These are phyloP conservation scores for Ogataea siamensis DNA, from an alignment of 805 yeast species.

Conservation along the genomic window DNA sequence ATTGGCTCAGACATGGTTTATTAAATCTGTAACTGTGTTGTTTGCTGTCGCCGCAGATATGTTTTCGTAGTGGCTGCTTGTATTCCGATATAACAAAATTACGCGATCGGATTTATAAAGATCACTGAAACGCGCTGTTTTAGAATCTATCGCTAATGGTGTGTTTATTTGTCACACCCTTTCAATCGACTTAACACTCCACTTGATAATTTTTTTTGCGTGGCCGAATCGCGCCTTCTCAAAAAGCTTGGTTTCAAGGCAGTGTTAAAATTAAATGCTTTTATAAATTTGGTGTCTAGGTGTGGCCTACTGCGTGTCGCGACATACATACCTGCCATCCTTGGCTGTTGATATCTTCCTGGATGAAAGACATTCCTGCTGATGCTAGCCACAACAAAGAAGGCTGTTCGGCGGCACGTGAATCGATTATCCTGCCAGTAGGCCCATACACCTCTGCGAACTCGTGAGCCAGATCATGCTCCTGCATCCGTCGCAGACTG, in stretches of 20 bases:
- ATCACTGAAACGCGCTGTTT: not conserved
- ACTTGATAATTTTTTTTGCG: conserved; percentile 10
- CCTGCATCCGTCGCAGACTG: conserved; percentile 2
- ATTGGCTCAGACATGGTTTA: conserved; percentile 79
- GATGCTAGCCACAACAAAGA: no score
- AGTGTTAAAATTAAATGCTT: conserved; percentile 6
- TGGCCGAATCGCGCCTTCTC: conserved; percentile 11
- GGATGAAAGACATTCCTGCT: no score
- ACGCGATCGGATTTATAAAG: not conserved
- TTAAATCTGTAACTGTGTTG: not conserved
- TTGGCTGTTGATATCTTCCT: no score
- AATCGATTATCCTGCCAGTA: no score
- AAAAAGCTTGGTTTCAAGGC: conserved; percentile 2
- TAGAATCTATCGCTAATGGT: not conserved
- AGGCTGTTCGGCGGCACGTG: no score
- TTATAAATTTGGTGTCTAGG: not conserved
- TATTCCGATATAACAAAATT: not conserved
- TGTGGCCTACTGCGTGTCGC: not conserved
- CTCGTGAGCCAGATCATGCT: conserved; percentile 4
- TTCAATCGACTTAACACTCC: conserved; percentile 1
- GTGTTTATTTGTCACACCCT: not conserved
- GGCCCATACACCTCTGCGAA: not conserved
- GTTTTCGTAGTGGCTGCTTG: not conserved
- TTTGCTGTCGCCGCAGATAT: not conserved
- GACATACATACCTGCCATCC: no score